phyloP scores from a whole-genome alignment of 108 stramenopile species.

The Cyclotella cryptica region DNA sequence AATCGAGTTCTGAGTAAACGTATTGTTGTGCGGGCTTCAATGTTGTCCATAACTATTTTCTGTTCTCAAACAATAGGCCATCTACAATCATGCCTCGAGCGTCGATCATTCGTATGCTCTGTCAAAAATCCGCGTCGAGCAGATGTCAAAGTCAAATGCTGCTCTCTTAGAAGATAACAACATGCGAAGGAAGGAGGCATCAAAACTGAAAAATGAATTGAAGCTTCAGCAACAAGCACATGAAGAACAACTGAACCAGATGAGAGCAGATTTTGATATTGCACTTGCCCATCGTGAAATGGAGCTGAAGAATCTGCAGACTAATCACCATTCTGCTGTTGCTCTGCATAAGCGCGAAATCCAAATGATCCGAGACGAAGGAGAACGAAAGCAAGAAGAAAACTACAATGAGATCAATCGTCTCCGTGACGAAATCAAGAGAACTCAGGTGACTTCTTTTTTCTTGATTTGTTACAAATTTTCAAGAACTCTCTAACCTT shows the following conservation, averaged over 20 bases:
- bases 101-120: constrained; percentile 49
- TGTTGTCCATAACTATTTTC: neutral
- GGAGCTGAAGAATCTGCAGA: constrained; percentile 41
- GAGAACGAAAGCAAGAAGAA: constrained; percentile 51
- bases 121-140: constrained; percentile 51
- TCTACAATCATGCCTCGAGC: constrained; percentile 45
- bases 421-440: constrained; percentile 66
- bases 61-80: constrained; percentile 5
- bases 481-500: neutral
- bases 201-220: constrained; percentile 50
- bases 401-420: constrained; percentile 49
- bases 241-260: constrained; percentile 48
- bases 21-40: neutral
- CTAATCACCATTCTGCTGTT: constrained; percentile 9
- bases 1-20: neutral
- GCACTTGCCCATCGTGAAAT: constrained; percentile 34
- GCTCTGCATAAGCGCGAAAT: constrained; percentile 32
- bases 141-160: constrained; percentile 50
- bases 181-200: constrained; percentile 42
- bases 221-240: constrained; percentile 45
- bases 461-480: neutral
- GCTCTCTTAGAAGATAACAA: constrained; percentile 47
- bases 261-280: constrained; percentile 49
- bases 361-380: constrained; percentile 36
- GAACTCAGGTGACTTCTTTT: constrained; percentile 34